phyloP scores from a whole-genome alignment of 768 basidiomycete genomes.

The Fomitopsis serialis region DNA sequence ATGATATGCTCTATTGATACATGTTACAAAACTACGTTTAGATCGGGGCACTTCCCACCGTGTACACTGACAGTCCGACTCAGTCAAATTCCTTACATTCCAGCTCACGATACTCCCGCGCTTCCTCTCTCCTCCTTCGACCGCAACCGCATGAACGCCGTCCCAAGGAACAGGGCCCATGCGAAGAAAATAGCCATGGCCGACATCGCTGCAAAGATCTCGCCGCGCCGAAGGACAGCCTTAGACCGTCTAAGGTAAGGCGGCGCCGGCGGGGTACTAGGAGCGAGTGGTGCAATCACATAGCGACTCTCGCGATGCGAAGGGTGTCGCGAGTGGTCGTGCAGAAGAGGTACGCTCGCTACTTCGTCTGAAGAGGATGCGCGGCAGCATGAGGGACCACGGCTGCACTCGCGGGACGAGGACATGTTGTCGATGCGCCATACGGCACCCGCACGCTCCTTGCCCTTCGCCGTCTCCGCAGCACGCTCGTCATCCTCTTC shows the following conservation, averaged over 20 bases:
- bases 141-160: constrained; percentile 53
- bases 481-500: constrained; percentile 12
- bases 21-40: no score
- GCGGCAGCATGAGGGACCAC: constrained; percentile 6
- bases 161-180: constrained; percentile 62
- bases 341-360: constrained; percentile 19
- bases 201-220: constrained; percentile 40
- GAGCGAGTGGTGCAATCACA: constrained; percentile 6
- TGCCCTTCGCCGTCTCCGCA: not conserved
- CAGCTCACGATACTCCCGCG: constrained; percentile 1
- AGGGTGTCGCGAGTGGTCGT: constrained; percentile 9
- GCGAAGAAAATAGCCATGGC: constrained; percentile 40
- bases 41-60: no score
- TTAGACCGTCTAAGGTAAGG: constrained; percentile 14
- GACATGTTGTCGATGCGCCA: constrained; percentile 6
- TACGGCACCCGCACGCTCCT: constrained; percentile 12
- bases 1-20: constrained; percentile 1
- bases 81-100: not conserved
- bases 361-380: constrained; percentile 12
- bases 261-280: not conserved
- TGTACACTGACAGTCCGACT: no score
- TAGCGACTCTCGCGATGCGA: constrained; percentile 17
- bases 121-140: constrained; percentile 31
- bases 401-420: constrained; percentile 4
- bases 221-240: constrained; percentile 36